Percentiles rank a stretch among this genome's conserved stretches.
Conservation (phyloP, 768 basidiomycete species). For the Serendipita sp. region DNA sequence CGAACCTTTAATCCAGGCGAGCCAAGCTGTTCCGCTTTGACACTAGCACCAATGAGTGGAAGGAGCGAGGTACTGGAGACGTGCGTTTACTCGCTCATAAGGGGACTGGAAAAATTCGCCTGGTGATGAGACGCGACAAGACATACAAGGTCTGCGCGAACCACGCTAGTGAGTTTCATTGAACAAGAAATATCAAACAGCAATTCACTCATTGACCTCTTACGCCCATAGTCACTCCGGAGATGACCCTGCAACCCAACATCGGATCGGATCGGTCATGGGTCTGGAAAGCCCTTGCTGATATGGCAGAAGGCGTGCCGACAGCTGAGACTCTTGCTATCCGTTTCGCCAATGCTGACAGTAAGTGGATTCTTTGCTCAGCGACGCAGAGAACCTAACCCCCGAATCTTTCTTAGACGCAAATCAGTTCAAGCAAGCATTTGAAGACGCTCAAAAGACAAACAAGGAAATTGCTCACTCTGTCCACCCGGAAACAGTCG, state of each 20-base stretch:
- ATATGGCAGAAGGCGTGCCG: constrained; percentile 82
- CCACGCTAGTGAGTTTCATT: constrained; percentile 57
- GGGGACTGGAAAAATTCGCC: constrained; percentile 76
- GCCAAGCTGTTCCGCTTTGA: constrained; percentile 97
- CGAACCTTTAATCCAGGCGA: constrained; percentile 42
- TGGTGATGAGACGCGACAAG: constrained; percentile 99
- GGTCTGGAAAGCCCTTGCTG: constrained; percentile 96
- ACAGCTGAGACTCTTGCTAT: constrained; percentile 94
- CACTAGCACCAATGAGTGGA: constrained; percentile 70
- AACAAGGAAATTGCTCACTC: constrained; percentile 33
- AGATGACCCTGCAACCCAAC: constrained; percentile 94
- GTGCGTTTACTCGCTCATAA: constrained; percentile 85
- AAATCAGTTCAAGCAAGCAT: constrained; percentile 71
- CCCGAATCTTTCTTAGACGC: constrained; percentile 39
- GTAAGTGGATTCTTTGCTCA: constrained; percentile 32
- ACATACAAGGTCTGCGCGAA: constrained; percentile 99
- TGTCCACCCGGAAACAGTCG: constrained; percentile 7
- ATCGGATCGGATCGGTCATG: constrained; percentile 98
- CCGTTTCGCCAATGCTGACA: constrained; percentile 92
- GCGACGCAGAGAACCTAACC: not conserved
- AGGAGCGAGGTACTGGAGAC: constrained; percentile 94
- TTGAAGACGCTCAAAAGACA: constrained; percentile 66
- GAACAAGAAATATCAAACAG: not conserved
- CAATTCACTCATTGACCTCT: constrained; percentile 7
- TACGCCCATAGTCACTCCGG: constrained; percentile 46